A percentile compares a stretch with the other conserved stretches of the same genome.
These are phyloP conservation scores for Coemansia sp. DNA, from an alignment of 192 early-diverging fungal genomes.

Conservation along the genomic window DNA sequence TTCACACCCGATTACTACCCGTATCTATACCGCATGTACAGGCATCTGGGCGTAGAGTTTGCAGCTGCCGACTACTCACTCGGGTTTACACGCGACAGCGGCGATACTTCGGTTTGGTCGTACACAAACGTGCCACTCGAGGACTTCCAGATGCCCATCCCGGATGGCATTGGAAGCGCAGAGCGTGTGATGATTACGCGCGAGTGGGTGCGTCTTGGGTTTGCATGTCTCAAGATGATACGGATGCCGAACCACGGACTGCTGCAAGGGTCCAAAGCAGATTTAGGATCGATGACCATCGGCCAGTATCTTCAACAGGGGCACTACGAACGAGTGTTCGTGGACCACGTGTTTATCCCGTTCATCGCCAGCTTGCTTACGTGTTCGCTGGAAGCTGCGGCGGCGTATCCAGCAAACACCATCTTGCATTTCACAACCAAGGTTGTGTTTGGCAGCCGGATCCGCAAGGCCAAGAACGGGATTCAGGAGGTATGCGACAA, in stretches of 20 bases:
- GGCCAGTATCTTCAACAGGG: constrained; percentile 31
- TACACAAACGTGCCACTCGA: constrained; percentile 41
- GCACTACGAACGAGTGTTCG: constrained; percentile 22
- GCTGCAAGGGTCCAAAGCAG: neutral
- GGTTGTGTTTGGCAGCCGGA: constrained; percentile 29
- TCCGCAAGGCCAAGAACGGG: constrained; percentile 44
- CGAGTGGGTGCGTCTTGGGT: constrained; percentile 45
- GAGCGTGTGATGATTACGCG: constrained; percentile 21
- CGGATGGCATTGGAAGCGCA: constrained; percentile 12
- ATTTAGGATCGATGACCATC: constrained; percentile 22
- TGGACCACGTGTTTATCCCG: constrained; percentile 32
- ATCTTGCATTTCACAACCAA: constrained; percentile 42
- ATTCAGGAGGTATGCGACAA: constrained; percentile 38
- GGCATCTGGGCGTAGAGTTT: constrained; percentile 32
- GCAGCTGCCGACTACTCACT: constrained; percentile 51
- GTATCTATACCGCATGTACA: constrained; percentile 36
- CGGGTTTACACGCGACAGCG: constrained; percentile 22
- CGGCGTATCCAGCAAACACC: constrained; percentile 41
- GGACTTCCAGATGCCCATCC: constrained; percentile 31
- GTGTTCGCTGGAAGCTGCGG: constrained; percentile 39
- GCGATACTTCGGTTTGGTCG: constrained; percentile 33
- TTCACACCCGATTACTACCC: constrained; percentile 55
- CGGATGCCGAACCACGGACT: constrained; percentile 10
- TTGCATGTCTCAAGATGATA: constrained; percentile 14
- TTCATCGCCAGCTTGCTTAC: constrained; percentile 50